Conservation (phyloP, 495 filamentous ascomycete species). For the Penicillium egyptiacum region DNA sequence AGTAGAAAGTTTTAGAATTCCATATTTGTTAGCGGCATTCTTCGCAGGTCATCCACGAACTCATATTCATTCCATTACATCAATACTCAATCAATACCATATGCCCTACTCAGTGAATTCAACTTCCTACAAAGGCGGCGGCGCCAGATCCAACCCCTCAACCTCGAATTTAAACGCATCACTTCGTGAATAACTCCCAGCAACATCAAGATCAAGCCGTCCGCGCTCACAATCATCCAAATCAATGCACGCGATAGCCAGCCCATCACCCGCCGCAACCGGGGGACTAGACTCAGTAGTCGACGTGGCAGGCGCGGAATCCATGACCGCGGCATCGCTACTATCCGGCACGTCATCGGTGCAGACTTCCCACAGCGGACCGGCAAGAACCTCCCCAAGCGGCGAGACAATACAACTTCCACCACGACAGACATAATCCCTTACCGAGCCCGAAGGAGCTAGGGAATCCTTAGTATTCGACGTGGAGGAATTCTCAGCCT, state of each 20-base stretch:
- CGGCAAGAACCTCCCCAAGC: constrained; percentile 71
- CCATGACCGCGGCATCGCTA: constrained; percentile 14
- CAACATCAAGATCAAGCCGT: constrained; percentile 65
- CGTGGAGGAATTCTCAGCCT: not conserved
- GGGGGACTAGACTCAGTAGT: not conserved
- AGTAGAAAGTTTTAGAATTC: not conserved
- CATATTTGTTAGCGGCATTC: constrained; percentile 2
- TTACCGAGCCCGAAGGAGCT: not conserved
- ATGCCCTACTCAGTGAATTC: not conserved
- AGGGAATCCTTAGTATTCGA: not conserved
- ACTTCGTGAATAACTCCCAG: constrained; percentile 77
- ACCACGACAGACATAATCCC: constrained; percentile 47
- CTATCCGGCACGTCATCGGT: constrained; percentile 49
- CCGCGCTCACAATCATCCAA: constrained; percentile 65
- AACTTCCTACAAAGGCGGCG: constrained; percentile 44
- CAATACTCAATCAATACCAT: not conserved
- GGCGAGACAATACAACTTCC: constrained; percentile 83
- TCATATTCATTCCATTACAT: not conserved
- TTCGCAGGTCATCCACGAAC: not conserved
- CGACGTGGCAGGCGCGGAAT: constrained; percentile 2
- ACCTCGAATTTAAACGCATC: constrained; percentile 80
- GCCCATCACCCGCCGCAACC: constrained; percentile 24
- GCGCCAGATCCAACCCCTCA: constrained; percentile 70
- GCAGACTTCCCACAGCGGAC: constrained; percentile 77
- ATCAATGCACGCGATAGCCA: constrained; percentile 54